Evolutionary conservation across 225 moss, liverwort and hornwort genomes (phyloP).

Genomic region (Thuidium tamariscinum): DNA sequence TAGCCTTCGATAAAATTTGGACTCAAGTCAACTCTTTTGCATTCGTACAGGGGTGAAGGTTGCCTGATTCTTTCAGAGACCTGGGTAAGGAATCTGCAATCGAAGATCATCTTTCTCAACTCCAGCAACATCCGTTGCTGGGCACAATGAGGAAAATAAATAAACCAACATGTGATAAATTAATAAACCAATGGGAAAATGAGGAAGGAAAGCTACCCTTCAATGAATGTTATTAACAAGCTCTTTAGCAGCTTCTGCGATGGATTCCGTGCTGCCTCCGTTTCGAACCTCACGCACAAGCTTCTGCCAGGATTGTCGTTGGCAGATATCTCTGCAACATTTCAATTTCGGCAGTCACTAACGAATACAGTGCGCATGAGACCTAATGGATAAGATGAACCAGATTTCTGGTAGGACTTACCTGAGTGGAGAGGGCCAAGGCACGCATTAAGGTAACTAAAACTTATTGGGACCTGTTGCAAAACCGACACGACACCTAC

Average conservation of each 20-base stretch:
- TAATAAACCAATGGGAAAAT: not conserved
- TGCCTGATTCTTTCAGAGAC: not conserved
- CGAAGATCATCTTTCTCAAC: not conserved
- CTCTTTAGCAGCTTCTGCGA: conserved; percentile 49
- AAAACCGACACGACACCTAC: not conserved
- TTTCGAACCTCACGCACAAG: conserved; percentile 34
- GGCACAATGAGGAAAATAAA: too few relatives aligned
- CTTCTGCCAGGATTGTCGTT: conserved; percentile 62
- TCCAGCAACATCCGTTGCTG: not conserved
- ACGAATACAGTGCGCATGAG: not conserved
- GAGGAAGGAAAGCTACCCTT: not conserved
- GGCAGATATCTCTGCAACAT: conserved; percentile 44
- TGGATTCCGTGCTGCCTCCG: conserved; percentile 36
- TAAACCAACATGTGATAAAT: too few relatives aligned
- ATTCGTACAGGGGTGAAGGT: not conserved
- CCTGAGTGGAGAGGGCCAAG: not conserved
- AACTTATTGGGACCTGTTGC: not conserved
- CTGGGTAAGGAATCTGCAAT: not conserved
- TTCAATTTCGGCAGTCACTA: not conserved
- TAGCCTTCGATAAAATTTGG: not conserved
- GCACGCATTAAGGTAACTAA: not conserved
- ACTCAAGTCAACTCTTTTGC: not conserved
- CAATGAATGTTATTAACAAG: conserved; percentile 25
- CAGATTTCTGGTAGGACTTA: not conserved
- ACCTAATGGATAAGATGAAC: not conserved